Evolutionary conservation across 208 protist genomes (phyloP), one percentile per base, ranked within the genome.

Genomic region (Wallacemonas sp.): DNA sequence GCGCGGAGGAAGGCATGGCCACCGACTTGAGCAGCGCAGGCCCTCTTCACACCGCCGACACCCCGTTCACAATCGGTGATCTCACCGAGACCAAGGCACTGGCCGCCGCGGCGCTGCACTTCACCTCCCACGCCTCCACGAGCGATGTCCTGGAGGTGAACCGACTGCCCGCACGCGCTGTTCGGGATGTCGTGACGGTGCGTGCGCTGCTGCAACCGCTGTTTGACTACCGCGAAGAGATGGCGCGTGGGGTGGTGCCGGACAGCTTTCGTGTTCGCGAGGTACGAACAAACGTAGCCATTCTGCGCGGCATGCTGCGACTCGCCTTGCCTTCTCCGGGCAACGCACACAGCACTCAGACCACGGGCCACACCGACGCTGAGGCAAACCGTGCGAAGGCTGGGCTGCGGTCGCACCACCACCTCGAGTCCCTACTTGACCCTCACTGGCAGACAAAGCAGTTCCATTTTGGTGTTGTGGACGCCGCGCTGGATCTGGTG

Each of bases 61-160:
- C n/a, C n/a, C n/a, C n/a, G 47, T 58, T 66, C 46, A 77, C 71
- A 2, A 62, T 82, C 9, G 77, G 66, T 9, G 75, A 66, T 12
- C 47, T 78, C 27, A 55, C 47, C 47, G 47, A 26, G 26, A 12
- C 15, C 12, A 55, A 19, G 21, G 21, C n/a, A 8, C 24, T 28
- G 11, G 27, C 19, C 26, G 26, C 47, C 14, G 47, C 47, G 5
- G 26, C n/a, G 5, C n/a, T 55, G 8, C 12, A 26, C 6, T 55
- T 55, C 21, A 28, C 47, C 5, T 26, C 47, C 4, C 47, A 33
- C 11, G 26, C 24, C 47, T 55, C 47, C 47, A 55, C 80, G 62
- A 62, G 75, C 11, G 75, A 86, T 44, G 75, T 72, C 14, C 14
- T 86, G 51, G 75, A 86, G 66, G 39, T 82, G 22, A 70, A 66